Percentiles rank a stretch among this genome's conserved stretches.
Evolutionary conservation across 257 asterid genomes (phyloP).

Genomic region (Thymus quinquecostatus): DNA sequence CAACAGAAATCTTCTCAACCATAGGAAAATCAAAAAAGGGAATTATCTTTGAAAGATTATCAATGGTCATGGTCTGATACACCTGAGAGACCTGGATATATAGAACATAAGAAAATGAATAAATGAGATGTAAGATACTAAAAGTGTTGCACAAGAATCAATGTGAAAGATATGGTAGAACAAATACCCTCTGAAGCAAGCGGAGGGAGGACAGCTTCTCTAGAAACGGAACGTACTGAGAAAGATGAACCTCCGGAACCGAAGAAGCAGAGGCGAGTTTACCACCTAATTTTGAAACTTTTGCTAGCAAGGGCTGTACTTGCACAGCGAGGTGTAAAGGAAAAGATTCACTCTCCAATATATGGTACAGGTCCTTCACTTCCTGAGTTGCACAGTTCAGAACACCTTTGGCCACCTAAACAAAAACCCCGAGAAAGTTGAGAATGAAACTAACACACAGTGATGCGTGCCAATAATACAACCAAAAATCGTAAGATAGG

Average conservation of each 20-base stretch:
- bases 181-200: conserved; percentile 76
- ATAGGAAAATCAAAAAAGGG: conserved; percentile 72
- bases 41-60: conserved; percentile 61
- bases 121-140: not conserved
- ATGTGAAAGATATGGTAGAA: not conserved
- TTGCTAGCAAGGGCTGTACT: conserved; percentile 42
- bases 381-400: conserved; percentile 86
- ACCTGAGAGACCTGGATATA: conserved; percentile 79
- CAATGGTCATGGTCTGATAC: conserved; percentile 80
- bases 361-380: conserved; percentile 49
- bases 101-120: conserved; percentile 2
- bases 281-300: conserved; percentile 32
- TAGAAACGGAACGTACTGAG: conserved; percentile 72
- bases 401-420: conserved; percentile 85
- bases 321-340: conserved; percentile 74
- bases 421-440: conserved; percentile 23
- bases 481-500: not conserved
- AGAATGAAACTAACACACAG: not conserved
- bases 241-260: conserved; percentile 48
- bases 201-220: conserved; percentile 88
- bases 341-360: conserved; percentile 69
- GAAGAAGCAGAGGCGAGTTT: conserved; percentile 34
- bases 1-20: conserved; percentile 86
- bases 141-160: not conserved
- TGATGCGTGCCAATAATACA: not conserved